Evolutionary conservation across 345 rosid genomes (phyloP).

Genomic region (Lumnitzera racemosa): DNA sequence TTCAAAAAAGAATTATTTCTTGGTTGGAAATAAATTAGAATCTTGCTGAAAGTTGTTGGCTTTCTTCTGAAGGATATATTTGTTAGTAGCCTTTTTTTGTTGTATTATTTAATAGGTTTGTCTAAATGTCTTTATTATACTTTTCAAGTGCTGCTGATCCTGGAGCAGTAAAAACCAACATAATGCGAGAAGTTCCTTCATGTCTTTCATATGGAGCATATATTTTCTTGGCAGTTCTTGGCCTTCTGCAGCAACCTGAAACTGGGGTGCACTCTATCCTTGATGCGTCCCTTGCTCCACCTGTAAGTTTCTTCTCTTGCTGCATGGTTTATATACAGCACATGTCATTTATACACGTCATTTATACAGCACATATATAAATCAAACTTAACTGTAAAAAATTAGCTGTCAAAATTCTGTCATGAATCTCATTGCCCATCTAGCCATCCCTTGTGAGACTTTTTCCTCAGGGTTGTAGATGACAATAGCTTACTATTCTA

Average conservation of each 20-base stretch:
- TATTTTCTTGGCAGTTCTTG: constrained; percentile 33
- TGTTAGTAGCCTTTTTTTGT: not conserved
- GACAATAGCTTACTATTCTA: too few species aligned
- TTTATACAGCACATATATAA: too few species aligned
- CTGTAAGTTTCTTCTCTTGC: constrained; percentile 35
- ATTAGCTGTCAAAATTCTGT: too few species aligned
- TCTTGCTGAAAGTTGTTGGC: too few species aligned
- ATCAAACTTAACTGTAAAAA: too few species aligned
- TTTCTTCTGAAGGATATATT: too few species aligned
- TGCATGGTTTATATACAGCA: not conserved
- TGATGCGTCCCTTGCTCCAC: constrained; percentile 80
- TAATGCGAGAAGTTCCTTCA: constrained; percentile 82
- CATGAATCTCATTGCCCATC: too few species aligned
- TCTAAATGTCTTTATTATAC: constrained; percentile 7
- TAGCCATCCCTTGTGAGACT: too few species aligned
- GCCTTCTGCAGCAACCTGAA: constrained; percentile 57
- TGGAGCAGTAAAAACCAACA: constrained; percentile 70
- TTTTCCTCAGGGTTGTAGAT: too few species aligned
- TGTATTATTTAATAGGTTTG: constrained; percentile 5
- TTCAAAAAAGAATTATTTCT: too few species aligned
- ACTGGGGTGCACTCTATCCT: constrained; percentile 53
- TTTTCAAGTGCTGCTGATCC: constrained; percentile 77
- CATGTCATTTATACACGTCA: not conserved
- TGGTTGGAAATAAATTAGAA: too few species aligned
- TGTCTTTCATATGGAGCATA: constrained; percentile 41